Evolutionary conservation across 371 early-diverging fungal genomes (phyloP).

Genomic region (Mucor lusitanicus): DNA sequence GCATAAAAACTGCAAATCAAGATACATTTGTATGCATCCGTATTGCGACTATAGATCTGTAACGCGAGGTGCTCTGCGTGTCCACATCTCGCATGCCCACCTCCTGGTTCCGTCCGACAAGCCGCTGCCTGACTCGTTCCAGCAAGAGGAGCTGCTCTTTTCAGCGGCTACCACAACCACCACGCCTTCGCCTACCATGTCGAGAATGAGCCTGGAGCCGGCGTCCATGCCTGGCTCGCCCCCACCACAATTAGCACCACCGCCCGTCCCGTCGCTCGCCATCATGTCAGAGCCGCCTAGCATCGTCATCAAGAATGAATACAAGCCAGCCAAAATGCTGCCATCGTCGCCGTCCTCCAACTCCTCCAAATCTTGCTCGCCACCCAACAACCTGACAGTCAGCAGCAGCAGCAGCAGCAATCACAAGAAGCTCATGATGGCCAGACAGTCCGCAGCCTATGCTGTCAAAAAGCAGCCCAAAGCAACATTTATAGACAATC

Average conservation of each 20-base stretch:
- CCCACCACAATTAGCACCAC: background rate
- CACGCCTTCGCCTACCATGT: background rate
- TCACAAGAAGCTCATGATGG: background rate
- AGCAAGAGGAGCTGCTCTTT: background rate
- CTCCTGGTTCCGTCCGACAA: conserved; percentile 1
- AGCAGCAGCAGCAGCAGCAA: background rate
- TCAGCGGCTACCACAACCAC: background rate
- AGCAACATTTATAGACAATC: background rate
- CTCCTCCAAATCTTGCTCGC: background rate
- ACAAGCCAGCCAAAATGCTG: background rate
- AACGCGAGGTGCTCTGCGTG: conserved; percentile 30
- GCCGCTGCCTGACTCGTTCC: background rate
- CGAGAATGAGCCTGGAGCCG: background rate
- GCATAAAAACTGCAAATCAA: conserved; percentile 20
- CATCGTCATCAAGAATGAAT: background rate
- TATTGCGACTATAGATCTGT: conserved; percentile 27
- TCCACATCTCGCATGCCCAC: conserved; percentile 32
- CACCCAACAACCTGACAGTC: background rate
- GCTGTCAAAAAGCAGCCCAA: conserved; percentile 2
- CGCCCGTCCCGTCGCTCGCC: background rate
- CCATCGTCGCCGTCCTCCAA: background rate
- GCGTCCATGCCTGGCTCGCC: background rate
- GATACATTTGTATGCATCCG: conserved; percentile 35
- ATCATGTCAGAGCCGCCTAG: background rate
- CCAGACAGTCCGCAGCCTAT: background rate